These are phyloP conservation scores for Euphorbia lathyris DNA, from an alignment of 345 rosid genomes.

Conservation along the genomic window DNA sequence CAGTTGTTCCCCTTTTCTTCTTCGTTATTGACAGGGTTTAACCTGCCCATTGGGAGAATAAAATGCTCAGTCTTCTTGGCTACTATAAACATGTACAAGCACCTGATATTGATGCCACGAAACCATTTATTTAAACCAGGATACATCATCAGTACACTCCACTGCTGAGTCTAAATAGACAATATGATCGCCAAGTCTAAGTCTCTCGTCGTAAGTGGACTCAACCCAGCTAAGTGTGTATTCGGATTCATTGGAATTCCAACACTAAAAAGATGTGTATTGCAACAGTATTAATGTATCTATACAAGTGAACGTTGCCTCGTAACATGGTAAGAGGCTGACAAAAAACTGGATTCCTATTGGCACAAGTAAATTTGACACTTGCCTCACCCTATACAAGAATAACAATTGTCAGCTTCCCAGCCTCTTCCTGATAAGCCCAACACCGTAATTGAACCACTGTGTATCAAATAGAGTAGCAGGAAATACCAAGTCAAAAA, in stretches of 20 bases:
- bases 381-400: conserved; percentile 13
- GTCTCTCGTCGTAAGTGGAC: too few species aligned
- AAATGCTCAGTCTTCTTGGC: not conserved
- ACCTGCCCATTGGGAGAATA: too few species aligned
- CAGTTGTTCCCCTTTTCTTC: too few species aligned
- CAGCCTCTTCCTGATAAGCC: not conserved
- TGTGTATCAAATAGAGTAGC: not conserved
- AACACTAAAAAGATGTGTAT: conserved; percentile 18
- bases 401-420: conserved; percentile 5
- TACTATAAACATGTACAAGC: not conserved
- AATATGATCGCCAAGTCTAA: too few species aligned
- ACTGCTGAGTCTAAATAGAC: too few species aligned
- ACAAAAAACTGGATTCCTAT: not conserved
- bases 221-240: too few species aligned
- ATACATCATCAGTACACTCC: too few species aligned
- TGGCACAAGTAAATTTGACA: conserved; percentile 16
- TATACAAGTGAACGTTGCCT: conserved; percentile 36
- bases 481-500: conserved; percentile 10
- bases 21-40: too few species aligned
- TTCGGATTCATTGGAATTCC: not conserved
- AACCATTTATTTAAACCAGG: not conserved
- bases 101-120: not conserved
- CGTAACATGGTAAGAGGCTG: not conserved
- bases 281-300: conserved; percentile 19
- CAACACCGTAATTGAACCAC: not conserved